A percentile compares a stretch with the other conserved stretches of the same genome.
Evolutionary conservation across 1,284 basidiomycete genomes (phyloP).

Genomic region (Tilletia caries): DNA sequence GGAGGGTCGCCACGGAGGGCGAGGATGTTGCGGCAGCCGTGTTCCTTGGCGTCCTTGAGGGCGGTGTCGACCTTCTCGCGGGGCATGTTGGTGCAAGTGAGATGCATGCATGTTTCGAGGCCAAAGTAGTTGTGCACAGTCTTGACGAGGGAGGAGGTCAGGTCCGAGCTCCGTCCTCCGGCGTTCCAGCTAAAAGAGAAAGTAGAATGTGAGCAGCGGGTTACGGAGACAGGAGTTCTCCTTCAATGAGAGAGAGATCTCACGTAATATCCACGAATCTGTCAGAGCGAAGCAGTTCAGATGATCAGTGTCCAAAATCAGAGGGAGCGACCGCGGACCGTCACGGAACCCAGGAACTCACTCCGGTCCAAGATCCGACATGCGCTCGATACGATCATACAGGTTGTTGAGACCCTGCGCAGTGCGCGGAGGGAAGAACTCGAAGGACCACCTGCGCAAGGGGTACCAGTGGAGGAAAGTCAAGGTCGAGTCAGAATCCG

Average conservation of each 20-base stretch:
- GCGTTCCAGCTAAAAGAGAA: slow-evolving; percentile 56
- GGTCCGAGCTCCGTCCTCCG: slow-evolving; percentile 73
- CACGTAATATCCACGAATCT: slow-evolving; percentile 14
- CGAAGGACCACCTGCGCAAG: slow-evolving; percentile 64
- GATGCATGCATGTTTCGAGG: slow-evolving; percentile 53
- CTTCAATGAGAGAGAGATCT: background rate
- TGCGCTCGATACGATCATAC: slow-evolving; percentile 89
- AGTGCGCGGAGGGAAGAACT: slow-evolving; percentile 92
- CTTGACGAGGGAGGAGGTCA: slow-evolving; percentile 74
- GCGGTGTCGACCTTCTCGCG: slow-evolving; percentile 88
- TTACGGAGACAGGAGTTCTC: too few relatives aligned
- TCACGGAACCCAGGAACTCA: too few relatives aligned
- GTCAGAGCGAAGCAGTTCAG: background rate
- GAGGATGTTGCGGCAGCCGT: slow-evolving; percentile 90
- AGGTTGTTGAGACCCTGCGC: slow-evolving; percentile 64
- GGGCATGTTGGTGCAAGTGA: slow-evolving; percentile 64
- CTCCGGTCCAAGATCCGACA: slow-evolving; percentile 90
- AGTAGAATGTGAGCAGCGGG: too few relatives aligned
- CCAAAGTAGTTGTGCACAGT: slow-evolving; percentile 59
- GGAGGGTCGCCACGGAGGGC: slow-evolving; percentile 71
- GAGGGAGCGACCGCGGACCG: too few relatives aligned
- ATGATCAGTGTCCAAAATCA: too few relatives aligned
- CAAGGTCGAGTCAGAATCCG: too few relatives aligned
- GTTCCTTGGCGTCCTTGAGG: slow-evolving; percentile 81
- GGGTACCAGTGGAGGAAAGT: too few relatives aligned